Base-by-base conservation (phyloP, 2,329 filamentous ascomycete genomes). In the Phaeosphaeriaceae sp. region DNA sequence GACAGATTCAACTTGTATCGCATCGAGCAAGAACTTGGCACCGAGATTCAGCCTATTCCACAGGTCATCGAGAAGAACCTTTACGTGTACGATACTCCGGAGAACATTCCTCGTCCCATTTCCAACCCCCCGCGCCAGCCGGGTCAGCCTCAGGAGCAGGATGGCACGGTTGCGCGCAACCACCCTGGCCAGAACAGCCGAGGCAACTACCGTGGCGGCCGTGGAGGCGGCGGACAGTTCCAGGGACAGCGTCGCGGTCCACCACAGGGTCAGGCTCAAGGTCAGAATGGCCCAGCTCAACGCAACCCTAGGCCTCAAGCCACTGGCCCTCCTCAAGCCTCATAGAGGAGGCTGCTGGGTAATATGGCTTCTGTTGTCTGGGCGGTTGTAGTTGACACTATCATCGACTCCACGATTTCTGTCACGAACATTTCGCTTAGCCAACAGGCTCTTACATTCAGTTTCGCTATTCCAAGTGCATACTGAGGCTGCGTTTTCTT, bases 1-100 rank as follows among this genome's bases (percentile, higher is more conserved):
- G 95, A 99, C 78, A 89, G 95, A 25, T 98, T 97, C 85, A 99
- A 98, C 79, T 86, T 99, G 20, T 99, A 99, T 84, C 96, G 96
- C 78, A 99, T 99, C 69, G 95, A 99, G 79, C 91, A 96, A 70
- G 95, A 99, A 73, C 84, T 99, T 42, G 95, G 95, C 52, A 99
- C 95, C 7, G 95, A 99, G 80, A 99, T 99, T 61, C 91, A 95
- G 75, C 89, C 95, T n/a, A 99, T 99, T 71, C 95, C 95, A 19
- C 86, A 88, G 52, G 90, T 88, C 67, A 99, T 99, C 66, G 95
- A 99, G 83, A 98, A 97, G 86, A 96, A 91, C 64, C 88, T 99
- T 40, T 99, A 99, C 76, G 95, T 99, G 51, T 99, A 99, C 78
- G 96, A 99, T 63, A 91, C 93, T 62, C 95, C 95, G 0, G 94